A percentile compares a stretch with the other conserved stretches of the same genome.
Evolutionary conservation across 345 rosid species (phyloP).

Genomic region (Rhizophora mangle): DNA sequence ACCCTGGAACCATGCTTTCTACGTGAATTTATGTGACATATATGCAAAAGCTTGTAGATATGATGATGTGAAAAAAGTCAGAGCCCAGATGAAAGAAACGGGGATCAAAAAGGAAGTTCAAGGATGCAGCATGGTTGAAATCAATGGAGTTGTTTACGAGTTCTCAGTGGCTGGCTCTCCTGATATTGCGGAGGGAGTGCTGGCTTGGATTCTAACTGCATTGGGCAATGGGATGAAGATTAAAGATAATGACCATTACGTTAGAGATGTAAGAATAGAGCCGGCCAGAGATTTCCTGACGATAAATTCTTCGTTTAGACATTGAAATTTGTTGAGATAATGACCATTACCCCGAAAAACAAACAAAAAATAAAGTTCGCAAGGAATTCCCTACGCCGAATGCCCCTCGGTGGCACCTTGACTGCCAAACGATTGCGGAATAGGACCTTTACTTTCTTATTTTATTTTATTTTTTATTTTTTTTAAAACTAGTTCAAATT

Average conservation of each 20-base stretch:
- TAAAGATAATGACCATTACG: background rate
- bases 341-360: no score
- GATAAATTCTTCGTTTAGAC: no score
- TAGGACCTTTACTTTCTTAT: no score
- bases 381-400: no score
- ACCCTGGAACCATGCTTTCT: constrained; percentile 54
- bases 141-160: constrained; percentile 49
- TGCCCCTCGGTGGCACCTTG: no score
- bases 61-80: constrained; percentile 36
- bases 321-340: no score
- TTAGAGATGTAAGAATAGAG: background rate
- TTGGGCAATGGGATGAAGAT: constrained; percentile 34
- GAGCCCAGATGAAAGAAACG: constrained; percentile 43
- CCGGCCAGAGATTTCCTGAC: no score
- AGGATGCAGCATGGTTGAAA: constrained; percentile 59
- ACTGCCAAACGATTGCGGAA: no score
- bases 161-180: constrained; percentile 43
- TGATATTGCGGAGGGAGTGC: constrained; percentile 31
- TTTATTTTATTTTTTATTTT: no score
- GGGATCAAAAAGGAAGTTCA: constrained; percentile 47
- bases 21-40: constrained; percentile 47
- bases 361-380: no score
- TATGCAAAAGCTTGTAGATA: constrained; percentile 54
- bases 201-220: constrained; percentile 27
- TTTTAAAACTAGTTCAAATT: no score